Evolutionary conservation across 169 alveolate species (phyloP).

Genomic region (Perkinsus marinus): DNA sequence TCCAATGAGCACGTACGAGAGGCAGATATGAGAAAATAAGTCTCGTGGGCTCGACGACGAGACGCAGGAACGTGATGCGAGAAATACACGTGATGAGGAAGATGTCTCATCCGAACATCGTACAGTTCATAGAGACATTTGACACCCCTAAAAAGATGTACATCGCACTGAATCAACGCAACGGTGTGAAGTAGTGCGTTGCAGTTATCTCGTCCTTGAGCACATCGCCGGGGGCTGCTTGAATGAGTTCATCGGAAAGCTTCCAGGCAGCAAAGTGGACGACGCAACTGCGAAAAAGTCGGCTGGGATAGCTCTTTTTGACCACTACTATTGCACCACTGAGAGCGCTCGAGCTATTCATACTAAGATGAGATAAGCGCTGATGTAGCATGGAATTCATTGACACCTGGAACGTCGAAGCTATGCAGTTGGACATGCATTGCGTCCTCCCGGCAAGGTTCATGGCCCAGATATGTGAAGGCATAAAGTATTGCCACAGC

Average conservation of each 20-base stretch:
- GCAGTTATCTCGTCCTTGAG: neutral
- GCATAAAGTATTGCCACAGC: neutral
- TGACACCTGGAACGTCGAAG: no score
- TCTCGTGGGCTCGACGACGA: neutral
- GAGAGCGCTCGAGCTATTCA: no score
- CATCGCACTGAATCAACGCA: neutral
- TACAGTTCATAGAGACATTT: neutral
- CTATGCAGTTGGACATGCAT: no score
- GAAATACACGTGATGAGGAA: neutral
- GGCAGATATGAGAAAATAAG: neutral
- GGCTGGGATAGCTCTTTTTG: neutral
- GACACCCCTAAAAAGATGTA: neutral
- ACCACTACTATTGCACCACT: no score
- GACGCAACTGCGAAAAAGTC: neutral
- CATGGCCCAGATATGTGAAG: neutral
- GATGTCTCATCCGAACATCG: neutral
- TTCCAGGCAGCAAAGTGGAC: neutral
- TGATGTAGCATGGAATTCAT: no score
- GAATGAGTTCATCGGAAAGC: neutral
- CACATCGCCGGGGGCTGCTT: neutral
- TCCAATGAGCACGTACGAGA: neutral
- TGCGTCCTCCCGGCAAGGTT: neutral
- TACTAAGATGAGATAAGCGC: no score
- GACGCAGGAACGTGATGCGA: neutral
- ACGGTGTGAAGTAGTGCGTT: neutral